phyloP scores from a whole-genome alignment of 2,329 filamentous ascomycete species.

The Sarocladium kiliense region DNA sequence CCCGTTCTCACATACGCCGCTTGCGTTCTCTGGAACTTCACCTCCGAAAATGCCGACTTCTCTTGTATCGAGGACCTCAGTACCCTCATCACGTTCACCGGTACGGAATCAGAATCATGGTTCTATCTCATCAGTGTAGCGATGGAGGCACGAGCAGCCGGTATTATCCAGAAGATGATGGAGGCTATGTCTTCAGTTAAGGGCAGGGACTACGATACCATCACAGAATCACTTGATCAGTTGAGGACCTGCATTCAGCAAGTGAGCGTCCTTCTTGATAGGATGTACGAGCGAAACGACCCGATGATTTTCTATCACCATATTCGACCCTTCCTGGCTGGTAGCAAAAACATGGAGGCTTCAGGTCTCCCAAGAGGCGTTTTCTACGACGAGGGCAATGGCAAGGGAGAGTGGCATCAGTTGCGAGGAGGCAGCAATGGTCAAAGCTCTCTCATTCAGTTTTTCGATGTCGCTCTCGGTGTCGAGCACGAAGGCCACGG shows the following conservation, averaged over 20 bases:
- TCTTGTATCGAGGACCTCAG: slow-evolving; percentile 64
- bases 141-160: slow-evolving; percentile 77
- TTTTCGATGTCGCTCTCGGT: slow-evolving; percentile 83
- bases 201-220: slow-evolving; percentile 50
- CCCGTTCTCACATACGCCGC: slow-evolving; percentile 88
- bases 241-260: slow-evolving; percentile 65
- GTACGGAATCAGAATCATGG: slow-evolving; percentile 87
- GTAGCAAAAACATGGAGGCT: slow-evolving; percentile 85
- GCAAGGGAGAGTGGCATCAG: slow-evolving; percentile 63
- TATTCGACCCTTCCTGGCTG: slow-evolving; percentile 83
- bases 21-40: slow-evolving; percentile 87
- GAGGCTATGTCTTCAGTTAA: slow-evolving; percentile 67
- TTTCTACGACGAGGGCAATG: slow-evolving; percentile 72
- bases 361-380: slow-evolving; percentile 80
- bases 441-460: slow-evolving; percentile 87
- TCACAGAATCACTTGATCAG: slow-evolving; percentile 58
- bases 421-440: slow-evolving; percentile 90
- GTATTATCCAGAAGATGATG: slow-evolving; percentile 72
- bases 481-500: slow-evolving; percentile 62
- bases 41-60: slow-evolving; percentile 46
- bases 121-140: slow-evolving; percentile 88
- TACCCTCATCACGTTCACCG: slow-evolving; percentile 78
- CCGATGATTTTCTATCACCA: slow-evolving; percentile 84
- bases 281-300: slow-evolving; percentile 88
- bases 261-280: slow-evolving; percentile 61